Evolutionary conservation across 2,329 filamentous ascomycete genomes (phyloP), one percentile per base, ranked within the genome.

Genomic region (Dactylellina sp.): DNA sequence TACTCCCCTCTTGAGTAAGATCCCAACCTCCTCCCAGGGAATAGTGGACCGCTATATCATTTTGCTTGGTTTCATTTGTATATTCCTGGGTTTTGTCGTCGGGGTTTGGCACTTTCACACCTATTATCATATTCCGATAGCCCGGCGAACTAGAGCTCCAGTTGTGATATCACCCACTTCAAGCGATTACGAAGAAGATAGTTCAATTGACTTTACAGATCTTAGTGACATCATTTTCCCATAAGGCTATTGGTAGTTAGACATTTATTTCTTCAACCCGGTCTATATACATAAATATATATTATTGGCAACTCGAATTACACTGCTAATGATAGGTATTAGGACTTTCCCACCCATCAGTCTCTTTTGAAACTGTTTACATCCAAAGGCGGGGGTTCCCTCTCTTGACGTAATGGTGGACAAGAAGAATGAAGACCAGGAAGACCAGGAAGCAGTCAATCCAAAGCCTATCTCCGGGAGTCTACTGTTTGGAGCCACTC

Each of bases 151-250:
- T 35, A 12, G 28, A 32, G 28, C 28, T 9, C 28, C 28, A 9
- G 9, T 32, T 32, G 28, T 9, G 28, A 9, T 32, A 32, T 32
- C 28, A 32, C 11, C 3, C 25, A 28, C 50, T 5, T 14, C 2
- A 16, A 18, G n/a, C 7, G 22, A 52, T 12, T 14, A 24, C 2
- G 50, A 55, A 11, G 9, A 20, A 2, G 50, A 22, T 1, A 20
- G 18, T 18, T 55, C 11, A 5, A 22, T 55, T 11, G 50, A 55
- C 18, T 37, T 55, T 18, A 14, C 50, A 5, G 28, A 55, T 37
- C 25, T 55, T 14, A 55, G 50, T 28, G 50, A 55, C 18, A 55
- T 55, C n/a, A 18, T 55, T 11, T 55, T 35, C n/a, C 50, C 50
- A 4, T 55, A 55, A 16, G 9, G 28, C 9, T 9, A 5, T 32